Evolutionary conservation across 805 yeast genomes (phyloP), one percentile per base, ranked within the genome.

Genomic region (Ogataea henricii): DNA sequence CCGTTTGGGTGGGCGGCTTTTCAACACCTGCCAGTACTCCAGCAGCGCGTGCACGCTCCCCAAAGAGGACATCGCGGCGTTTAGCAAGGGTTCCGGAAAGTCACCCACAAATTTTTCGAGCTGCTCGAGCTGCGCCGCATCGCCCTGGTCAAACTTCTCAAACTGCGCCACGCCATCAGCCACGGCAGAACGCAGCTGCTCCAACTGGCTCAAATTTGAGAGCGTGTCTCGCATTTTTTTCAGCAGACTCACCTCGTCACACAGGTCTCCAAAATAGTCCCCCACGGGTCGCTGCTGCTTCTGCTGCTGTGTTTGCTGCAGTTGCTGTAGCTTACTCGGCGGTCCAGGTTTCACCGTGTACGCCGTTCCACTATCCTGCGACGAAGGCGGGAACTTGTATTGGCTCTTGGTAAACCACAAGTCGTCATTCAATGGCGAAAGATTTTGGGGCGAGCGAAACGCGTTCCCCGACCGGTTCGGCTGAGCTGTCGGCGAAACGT

Each of bases 11-110:
- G 42, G 22, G 25, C 33, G 32, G 42, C 23, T 26, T 30, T 44
- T 44, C 33, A 44, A 9, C 18, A 23, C 32, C 17, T 38, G 32
- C 47, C 47, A 44, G 23, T 37, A 38, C 23, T 44, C 47, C 14
- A 38, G 17, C n/a, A 32, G 17, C 14, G 43, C 47, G 16, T 32
- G 40, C 12, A 44, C n/a, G 8, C 13, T 38, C 14, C 36, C 47
- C 21, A 44, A 18, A 4, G 42, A 29, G 14, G 13, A 7, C 10
- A 44, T 12, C 12, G 47, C 47, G 14, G 36, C 14, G 9, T 38
- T 36, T 10, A 44, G 12, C 4, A 17, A 14, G n/a, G 32, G 23
- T n/a, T 27, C 42, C 14, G 47, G 37, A 17, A 44, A 38, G 3
- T 27, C 16, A 10, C 22, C 26, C 25, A 44, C 16, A 21, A 22